Evolutionary conservation across 257 asterid species (phyloP).

Genomic region (Solanum verrucosum): DNA sequence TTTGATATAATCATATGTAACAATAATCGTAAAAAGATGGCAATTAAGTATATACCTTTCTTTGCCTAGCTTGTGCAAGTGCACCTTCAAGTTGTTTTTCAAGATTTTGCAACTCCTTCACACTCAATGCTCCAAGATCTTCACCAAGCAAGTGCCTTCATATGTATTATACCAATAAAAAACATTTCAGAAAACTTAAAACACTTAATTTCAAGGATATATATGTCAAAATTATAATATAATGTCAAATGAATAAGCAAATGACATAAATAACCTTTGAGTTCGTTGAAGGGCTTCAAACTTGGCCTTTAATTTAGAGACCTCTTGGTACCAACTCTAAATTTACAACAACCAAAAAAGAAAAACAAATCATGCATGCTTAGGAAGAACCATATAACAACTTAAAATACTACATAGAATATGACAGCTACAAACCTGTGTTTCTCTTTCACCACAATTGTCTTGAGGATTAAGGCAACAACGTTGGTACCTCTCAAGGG

Average conservation of each 20-base stretch:
- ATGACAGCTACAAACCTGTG: conserved; percentile 37
- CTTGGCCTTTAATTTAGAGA: conserved; percentile 65
- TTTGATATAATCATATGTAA: not conserved
- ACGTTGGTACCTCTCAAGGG: conserved; percentile 87
- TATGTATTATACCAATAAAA: not conserved
- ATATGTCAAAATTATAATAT: not conserved
- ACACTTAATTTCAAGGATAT: not conserved
- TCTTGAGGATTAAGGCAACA: conserved; percentile 63
- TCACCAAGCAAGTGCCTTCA: conserved; percentile 91
- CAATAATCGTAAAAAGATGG: not conserved
- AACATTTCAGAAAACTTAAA: not conserved
- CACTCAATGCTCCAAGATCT: conserved; percentile 75
- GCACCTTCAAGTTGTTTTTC: conserved; percentile 92
- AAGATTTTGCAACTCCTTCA: conserved; percentile 82
- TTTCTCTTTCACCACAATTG: conserved; percentile 40
- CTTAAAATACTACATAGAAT: not conserved
- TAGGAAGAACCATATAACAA: not conserved
- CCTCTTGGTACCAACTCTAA: conserved; percentile 90
- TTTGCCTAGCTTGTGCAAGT: conserved; percentile 76
- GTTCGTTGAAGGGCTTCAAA: conserved; percentile 83
- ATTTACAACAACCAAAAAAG: not conserved
- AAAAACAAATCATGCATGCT: not conserved
- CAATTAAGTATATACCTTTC: conserved; percentile 45
- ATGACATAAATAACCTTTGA: conserved; percentile 44
- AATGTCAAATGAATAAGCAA: not conserved